phyloP scores from a whole-genome alignment of 768 basidiomycete genomes.

The Arthromyces matolae region DNA sequence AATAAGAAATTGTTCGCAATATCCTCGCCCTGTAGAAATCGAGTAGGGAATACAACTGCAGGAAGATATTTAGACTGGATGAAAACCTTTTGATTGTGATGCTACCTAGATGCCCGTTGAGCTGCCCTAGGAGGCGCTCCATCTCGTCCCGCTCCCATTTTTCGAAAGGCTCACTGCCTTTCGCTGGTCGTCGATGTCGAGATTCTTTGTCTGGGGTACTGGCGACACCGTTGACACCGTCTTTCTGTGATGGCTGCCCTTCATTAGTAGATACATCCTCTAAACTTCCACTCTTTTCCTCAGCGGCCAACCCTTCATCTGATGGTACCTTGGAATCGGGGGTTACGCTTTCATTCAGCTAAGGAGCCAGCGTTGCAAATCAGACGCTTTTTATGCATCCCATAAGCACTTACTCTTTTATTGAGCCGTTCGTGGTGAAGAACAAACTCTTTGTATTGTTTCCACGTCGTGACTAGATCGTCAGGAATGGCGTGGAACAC shows the following conservation, averaged over 20 bases:
- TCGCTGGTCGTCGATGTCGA: constrained; percentile 34
- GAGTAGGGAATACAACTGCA: constrained; percentile 76
- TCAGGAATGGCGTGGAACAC: constrained; percentile 95
- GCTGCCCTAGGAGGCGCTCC: constrained; percentile 73
- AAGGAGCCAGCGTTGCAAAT: no score
- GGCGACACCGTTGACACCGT: constrained; percentile 16
- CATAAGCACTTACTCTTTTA: constrained; percentile 51
- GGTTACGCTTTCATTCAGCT: constrained; percentile 41
- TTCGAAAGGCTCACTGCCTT: constrained; percentile 68
- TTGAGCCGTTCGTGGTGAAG: constrained; percentile 70
- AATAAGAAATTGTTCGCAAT: constrained; percentile 90
- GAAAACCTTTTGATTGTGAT: background rate
- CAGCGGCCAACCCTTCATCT: constrained; percentile 35
- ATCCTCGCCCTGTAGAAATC: constrained; percentile 93
- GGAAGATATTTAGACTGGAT: background rate
- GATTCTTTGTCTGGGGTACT: constrained; percentile 34
- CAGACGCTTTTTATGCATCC: no score
- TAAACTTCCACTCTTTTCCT: constrained; percentile 25
- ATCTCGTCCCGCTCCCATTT: constrained; percentile 85
- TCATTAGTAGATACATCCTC: no score
- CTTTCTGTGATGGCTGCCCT: no score
- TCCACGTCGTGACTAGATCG: constrained; percentile 92
- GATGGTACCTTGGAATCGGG: constrained; percentile 56
- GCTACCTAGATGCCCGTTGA: constrained; percentile 84
- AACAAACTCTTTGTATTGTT: constrained; percentile 86